phyloP scores from a whole-genome alignment of 2,329 filamentous ascomycete species.

The Exophiala oligosperma region DNA sequence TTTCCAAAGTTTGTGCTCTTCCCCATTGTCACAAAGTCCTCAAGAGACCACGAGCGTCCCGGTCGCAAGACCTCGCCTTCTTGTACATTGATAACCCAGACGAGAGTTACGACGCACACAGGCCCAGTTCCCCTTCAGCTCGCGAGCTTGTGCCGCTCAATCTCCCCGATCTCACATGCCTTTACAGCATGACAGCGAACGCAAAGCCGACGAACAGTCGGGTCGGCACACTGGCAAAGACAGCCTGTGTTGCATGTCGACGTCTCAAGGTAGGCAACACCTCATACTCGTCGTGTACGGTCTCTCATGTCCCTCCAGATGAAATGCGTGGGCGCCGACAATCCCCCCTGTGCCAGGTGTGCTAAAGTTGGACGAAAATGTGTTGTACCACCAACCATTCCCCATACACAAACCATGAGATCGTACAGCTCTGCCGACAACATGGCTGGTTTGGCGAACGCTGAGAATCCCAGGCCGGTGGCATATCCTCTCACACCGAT shows the following conservation, averaged over 20 bases:
- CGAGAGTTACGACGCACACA: too few species aligned
- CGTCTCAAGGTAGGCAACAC: constrained; percentile 6
- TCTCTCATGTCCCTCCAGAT: constrained; percentile 1
- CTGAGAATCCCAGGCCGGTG: not conserved
- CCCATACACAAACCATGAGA: not conserved
- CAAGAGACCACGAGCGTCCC: too few species aligned
- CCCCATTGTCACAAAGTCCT: too few species aligned
- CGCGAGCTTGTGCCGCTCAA: not conserved
- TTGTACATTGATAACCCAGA: too few species aligned
- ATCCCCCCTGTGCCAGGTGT: constrained; percentile 8
- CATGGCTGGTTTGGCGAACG: constrained; percentile 1
- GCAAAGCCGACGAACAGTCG: constrained; percentile 3
- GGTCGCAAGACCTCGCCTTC: too few species aligned
- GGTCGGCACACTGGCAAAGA: constrained; percentile 7
- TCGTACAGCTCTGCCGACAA: constrained; percentile 5
- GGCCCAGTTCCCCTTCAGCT: too few species aligned
- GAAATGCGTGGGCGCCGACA: constrained; percentile 9
- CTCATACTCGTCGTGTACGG: not conserved
- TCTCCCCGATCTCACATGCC: not conserved
- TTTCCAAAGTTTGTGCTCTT: too few species aligned
- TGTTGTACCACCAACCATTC: constrained; percentile 1
- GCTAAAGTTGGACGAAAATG: constrained; percentile 7
- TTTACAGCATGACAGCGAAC: not conserved
- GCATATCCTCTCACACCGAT: constrained; percentile 1
- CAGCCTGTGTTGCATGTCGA: constrained; percentile 10